Evolutionary conservation across 2,329 filamentous ascomycete genomes (phyloP).

Genomic region (Monosporascus sp.): DNA sequence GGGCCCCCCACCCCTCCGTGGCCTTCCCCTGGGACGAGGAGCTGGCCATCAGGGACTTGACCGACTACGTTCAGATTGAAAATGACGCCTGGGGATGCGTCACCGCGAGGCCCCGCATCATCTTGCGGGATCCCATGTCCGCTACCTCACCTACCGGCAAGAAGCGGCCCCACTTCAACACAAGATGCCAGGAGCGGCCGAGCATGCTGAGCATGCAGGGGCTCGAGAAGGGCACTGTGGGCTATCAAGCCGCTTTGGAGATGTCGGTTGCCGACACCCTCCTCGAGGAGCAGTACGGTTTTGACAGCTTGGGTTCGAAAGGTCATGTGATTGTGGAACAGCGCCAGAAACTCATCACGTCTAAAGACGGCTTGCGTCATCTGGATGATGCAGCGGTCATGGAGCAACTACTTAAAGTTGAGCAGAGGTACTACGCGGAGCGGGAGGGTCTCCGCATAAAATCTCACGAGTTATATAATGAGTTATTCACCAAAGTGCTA

Average conservation of each 20-base stretch:
- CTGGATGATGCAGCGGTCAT: conserved; percentile 54
- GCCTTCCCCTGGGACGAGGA: conserved; percentile 64
- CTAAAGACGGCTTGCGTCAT: conserved; percentile 48
- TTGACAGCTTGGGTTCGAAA: conserved; percentile 50
- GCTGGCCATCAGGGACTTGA: conserved; percentile 56
- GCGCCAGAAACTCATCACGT: conserved; percentile 50
- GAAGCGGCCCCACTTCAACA: conserved; percentile 52
- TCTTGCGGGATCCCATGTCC: conserved; percentile 39
- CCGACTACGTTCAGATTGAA: conserved; percentile 59
- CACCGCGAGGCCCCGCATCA: conserved; percentile 60
- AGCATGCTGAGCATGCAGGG: conserved; percentile 71
- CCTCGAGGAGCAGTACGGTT: conserved; percentile 57
- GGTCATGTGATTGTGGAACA: conserved; percentile 51
- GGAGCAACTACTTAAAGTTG: conserved; percentile 53
- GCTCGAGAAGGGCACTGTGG: conserved; percentile 64
- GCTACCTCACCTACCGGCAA: conserved; percentile 37
- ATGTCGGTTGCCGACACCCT: conserved; percentile 59
- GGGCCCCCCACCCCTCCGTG: conserved; percentile 56
- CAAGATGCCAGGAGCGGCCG: conserved; percentile 56
- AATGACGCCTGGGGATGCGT: conserved; percentile 58
- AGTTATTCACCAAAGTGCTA: conserved; percentile 56
- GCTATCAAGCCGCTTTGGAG: conserved; percentile 64
- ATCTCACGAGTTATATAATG: conserved; percentile 55
- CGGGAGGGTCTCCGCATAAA: conserved; percentile 44
- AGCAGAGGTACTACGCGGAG: conserved; percentile 49